Conservation (phyloP, 2,329 filamentous ascomycete species). For the Atkinsonella hypoxylon region DNA sequence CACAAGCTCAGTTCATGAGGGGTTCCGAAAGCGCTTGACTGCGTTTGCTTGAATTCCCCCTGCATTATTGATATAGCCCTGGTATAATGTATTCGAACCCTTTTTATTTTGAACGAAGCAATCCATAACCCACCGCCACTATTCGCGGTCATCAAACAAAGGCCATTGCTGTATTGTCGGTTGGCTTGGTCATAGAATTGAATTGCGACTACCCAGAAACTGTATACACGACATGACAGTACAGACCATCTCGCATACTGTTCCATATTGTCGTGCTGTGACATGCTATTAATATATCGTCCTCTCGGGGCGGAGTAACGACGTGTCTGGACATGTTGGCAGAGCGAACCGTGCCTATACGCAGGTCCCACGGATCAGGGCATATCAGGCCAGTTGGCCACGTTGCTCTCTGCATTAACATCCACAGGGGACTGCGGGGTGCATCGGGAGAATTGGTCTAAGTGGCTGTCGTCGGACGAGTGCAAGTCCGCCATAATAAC, state of each 20-base stretch:
- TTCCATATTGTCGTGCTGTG: not conserved
- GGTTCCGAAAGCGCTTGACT: too few species aligned
- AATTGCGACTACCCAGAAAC: too few species aligned
- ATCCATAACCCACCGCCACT: too few species aligned
- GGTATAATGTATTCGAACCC: too few species aligned
- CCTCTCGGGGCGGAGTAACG: too few species aligned
- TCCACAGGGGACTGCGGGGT: conserved; percentile 1
- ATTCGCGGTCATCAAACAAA: not conserved
- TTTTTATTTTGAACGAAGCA: too few species aligned
- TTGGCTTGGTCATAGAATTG: not conserved
- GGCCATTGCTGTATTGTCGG: not conserved
- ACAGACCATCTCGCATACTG: not conserved
- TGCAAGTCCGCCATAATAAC: not conserved
- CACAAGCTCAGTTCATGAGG: not conserved
- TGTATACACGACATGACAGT: not conserved
- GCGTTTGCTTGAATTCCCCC: too few species aligned
- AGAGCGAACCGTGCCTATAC: not conserved
- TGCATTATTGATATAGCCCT: too few species aligned
- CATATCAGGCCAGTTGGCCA: not conserved
- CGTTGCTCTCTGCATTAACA: conserved; percentile 2
- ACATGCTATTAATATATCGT: not conserved
- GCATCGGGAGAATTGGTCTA: not conserved
- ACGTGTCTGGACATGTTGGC: not conserved
- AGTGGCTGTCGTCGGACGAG: not conserved
- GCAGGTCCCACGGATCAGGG: not conserved